phyloP scores from a whole-genome alignment of 208 protist genomes.

The Vickermania spadyakhi region DNA sequence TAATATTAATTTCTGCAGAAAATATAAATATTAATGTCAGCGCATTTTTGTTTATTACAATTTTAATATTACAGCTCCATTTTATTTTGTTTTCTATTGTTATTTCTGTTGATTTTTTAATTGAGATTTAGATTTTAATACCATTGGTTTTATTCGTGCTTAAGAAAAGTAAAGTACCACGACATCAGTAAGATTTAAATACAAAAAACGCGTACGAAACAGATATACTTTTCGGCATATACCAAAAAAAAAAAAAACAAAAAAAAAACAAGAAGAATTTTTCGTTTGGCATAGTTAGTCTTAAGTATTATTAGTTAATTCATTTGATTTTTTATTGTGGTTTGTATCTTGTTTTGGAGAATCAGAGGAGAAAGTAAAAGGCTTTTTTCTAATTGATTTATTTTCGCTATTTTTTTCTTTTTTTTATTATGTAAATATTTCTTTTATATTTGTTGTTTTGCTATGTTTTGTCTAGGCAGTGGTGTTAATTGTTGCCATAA shows the following conservation, averaged over 20 bases:
- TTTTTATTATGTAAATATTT: too few species aligned
- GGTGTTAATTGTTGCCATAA: too few species aligned
- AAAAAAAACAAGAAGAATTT: not conserved
- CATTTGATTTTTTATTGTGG: too few species aligned
- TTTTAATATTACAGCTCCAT: not conserved
- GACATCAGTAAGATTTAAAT: not conserved
- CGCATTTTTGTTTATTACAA: not conserved
- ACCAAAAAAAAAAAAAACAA: not conserved
- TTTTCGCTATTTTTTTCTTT: too few species aligned
- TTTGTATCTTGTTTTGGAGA: too few species aligned
- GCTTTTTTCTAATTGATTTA: too few species aligned
- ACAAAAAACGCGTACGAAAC: not conserved
- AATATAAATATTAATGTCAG: conserved; percentile 6
- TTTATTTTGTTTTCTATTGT: conserved; percentile 7
- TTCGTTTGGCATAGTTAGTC: not conserved
- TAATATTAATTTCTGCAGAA: not conserved
- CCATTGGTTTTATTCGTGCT: not conserved
- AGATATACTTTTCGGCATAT: not conserved
- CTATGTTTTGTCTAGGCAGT: too few species aligned
- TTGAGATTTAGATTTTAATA: not conserved
- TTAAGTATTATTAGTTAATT: too few species aligned
- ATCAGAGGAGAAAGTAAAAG: too few species aligned
- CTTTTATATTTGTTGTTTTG: too few species aligned
- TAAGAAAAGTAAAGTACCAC: not conserved
- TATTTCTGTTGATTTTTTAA: conserved; percentile 13